phyloP scores from a whole-genome alignment of 352 stramenopile genomes.

The Phytophthora tubulina region DNA sequence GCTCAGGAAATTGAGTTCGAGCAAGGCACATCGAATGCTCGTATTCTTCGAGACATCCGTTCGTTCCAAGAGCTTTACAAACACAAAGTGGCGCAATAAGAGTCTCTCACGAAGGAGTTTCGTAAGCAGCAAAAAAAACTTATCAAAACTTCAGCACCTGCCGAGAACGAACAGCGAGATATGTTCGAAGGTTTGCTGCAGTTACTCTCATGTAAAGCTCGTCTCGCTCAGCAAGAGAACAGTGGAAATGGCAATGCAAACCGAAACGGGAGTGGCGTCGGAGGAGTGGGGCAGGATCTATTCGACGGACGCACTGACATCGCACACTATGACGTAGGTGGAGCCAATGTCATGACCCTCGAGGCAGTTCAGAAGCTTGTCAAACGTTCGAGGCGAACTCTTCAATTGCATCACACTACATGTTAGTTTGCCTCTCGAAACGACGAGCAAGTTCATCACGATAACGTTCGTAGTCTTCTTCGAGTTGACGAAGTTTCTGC shows the following conservation, averaged over 20 bases:
- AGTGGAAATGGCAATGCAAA: slow-evolving; percentile 21
- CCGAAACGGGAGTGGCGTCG: slow-evolving; percentile 18
- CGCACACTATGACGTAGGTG: slow-evolving; percentile 81
- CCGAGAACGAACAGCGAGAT: slow-evolving; percentile 80
- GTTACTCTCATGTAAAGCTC: slow-evolving; percentile 84
- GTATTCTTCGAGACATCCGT: slow-evolving; percentile 88
- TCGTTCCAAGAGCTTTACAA: slow-evolving; percentile 93
- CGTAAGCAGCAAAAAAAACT: slow-evolving; percentile 91
- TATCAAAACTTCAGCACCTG: slow-evolving; percentile 75
- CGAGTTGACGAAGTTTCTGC: slow-evolving; percentile 63
- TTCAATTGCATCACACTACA: slow-evolving; percentile 23
- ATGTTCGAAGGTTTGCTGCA: slow-evolving; percentile 89
- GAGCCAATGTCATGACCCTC: slow-evolving; percentile 88
- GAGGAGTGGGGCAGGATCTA: slow-evolving; percentile 47
- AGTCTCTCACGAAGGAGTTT: slow-evolving; percentile 90
- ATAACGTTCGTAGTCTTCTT: slow-evolving; percentile 62
- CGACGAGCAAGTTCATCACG: slow-evolving; percentile 43
- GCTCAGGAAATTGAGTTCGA: slow-evolving; percentile 91
- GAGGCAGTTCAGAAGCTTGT: slow-evolving; percentile 45
- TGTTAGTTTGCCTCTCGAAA: slow-evolving; percentile 56
- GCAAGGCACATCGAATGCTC: slow-evolving; percentile 65
- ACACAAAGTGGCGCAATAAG: slow-evolving; percentile 92
- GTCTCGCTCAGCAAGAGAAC: slow-evolving; percentile 54
- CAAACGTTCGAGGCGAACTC: background rate
- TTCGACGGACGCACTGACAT: slow-evolving; percentile 77